Evolutionary conservation across 2,329 filamentous ascomycete species (phyloP), one percentile per base, ranked within the genome.

Genomic region (Ceratocystis papillata): DNA sequence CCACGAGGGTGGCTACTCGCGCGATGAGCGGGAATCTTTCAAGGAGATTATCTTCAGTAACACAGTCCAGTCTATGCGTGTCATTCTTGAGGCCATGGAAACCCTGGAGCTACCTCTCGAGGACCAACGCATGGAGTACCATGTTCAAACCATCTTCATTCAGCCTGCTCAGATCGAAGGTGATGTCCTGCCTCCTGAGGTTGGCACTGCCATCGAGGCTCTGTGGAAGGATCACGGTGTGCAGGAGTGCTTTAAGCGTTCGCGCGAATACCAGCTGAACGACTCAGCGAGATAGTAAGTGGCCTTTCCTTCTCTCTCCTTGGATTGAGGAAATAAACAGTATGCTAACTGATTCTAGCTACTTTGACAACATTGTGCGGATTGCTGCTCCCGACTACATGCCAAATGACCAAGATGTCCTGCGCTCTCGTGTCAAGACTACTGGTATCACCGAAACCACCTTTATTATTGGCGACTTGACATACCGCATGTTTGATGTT

Each of bases 81-180:
- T 86, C 72, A 86, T 87, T 66, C 80, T 87, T 68, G 83, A 87
- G 75, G 84, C 84, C 55, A 87, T 87, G 84, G 84, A 86, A 75
- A 84, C 83, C 20, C 79, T 87, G 46, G 84, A 86, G 77, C 81
- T 96, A 25, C 92, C 92, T 28, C 84, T 96, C 65, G 90, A 94
- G 75, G 91, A 96, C 75, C 88, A 89, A 75, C 87, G 90, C 73
- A 90, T 93, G 81, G 92, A 96, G 78, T 96, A 96, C 79, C 92
- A 96, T 76, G 92, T 96, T 67, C 91, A 96, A 80, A 96, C 92
- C 74, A 95, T 96, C 76, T 96, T 96, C 82, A 96, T 96, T 90
- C 92, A 96, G 76, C 92, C 92, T 63, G 89, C 90, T 69, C 92
- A 96, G 80, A 96, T 96, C 70, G 92, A 96, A 78, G 92, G 92